Base-by-base conservation (phyloP, 768 basidiomycete genomes). In the Phlebiopsis flavidoalba region DNA sequence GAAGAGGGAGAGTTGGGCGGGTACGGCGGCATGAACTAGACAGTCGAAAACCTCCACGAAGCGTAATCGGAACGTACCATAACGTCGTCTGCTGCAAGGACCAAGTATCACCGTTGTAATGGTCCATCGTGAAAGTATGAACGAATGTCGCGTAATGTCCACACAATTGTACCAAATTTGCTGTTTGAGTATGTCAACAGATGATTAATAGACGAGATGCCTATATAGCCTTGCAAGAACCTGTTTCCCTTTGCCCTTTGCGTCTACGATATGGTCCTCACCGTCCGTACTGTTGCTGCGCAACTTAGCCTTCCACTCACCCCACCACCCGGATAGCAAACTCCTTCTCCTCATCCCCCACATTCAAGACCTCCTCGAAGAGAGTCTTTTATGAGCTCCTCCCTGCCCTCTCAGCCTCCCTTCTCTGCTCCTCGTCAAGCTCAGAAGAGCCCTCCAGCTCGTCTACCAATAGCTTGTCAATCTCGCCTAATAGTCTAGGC, bases 271-370 rank as follows among this genome's bases (percentile, higher is more conserved):
- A 52, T 6, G 19, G 12, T 21, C 24, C 26, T 49, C 59, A 10
- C 15, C 4, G 26, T 35, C 22, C 4, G 19, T 53, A 67, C 40
- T 43, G 4, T 43, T 43, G 11, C 10, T 10, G 2, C 40, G 40
- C 40, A 43, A 43, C 10, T 8, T 43, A 43, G 40, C 60, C 37
- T 63, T 58, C 24, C 82, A 73, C 58, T 80, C 77, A 68, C 84
- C 80, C 91, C 91, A 93, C 91, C 91, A 93, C 49, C n/a, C 72
- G 75, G 72, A 92, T 80, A 46, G 74, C 83, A 62, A 77, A 77
- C 68, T 83, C 84, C 73, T 87, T 90, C 74, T 88, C 87, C 47
- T 76, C 75, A 68, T 91, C 88, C 14, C 86, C 88, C 1, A 87
- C 80, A 47, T 84, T 82, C 66, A 83, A 71, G 36, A 93, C 79